Conservation (phyloP, 2,329 filamentous ascomycete species). For the Pyrenochaeta sp. region DNA sequence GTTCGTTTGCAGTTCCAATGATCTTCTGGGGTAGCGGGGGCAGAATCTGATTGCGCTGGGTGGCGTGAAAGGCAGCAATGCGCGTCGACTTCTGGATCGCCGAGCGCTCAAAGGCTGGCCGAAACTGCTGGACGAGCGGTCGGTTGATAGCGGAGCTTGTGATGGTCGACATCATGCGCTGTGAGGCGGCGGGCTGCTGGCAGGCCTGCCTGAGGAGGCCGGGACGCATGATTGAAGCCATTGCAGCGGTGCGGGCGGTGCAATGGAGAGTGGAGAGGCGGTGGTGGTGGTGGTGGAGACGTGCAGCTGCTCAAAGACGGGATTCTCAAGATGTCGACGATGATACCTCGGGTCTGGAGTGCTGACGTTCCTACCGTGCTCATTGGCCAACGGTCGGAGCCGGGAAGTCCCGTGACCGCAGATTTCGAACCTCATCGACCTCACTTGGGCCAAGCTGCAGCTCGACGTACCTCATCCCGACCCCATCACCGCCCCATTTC, state of each 20-base stretch:
- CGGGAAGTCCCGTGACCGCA: conserved; percentile 31
- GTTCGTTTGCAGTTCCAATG: conserved; percentile 84
- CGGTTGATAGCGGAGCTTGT: conserved; percentile 47
- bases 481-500: conserved; percentile 38
- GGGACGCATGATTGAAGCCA: conserved; percentile 64
- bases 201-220: conserved; percentile 59
- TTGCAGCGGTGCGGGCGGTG: conserved; percentile 39
- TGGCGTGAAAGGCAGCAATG: conserved; percentile 87
- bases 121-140: conserved; percentile 47
- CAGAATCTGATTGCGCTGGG: conserved; percentile 76
- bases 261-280: conserved; percentile 16
- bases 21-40: conserved; percentile 88
- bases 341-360: conserved; percentile 29
- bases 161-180: conserved; percentile 56
- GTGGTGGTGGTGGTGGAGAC: conserved; percentile 8
- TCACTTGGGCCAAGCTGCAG: conserved; percentile 34
- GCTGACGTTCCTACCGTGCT: conserved; percentile 24
- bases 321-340: conserved; percentile 20
- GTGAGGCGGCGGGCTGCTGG: conserved; percentile 48
- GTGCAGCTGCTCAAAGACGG: conserved; percentile 6
- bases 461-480: conserved; percentile 35
- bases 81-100: conserved; percentile 54
- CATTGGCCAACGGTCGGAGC: conserved; percentile 27
- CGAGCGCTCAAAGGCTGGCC: conserved; percentile 53
- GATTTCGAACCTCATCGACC: conserved; percentile 35